Conservation (phyloP, 805 yeast species). For the Candida oleophila region DNA sequence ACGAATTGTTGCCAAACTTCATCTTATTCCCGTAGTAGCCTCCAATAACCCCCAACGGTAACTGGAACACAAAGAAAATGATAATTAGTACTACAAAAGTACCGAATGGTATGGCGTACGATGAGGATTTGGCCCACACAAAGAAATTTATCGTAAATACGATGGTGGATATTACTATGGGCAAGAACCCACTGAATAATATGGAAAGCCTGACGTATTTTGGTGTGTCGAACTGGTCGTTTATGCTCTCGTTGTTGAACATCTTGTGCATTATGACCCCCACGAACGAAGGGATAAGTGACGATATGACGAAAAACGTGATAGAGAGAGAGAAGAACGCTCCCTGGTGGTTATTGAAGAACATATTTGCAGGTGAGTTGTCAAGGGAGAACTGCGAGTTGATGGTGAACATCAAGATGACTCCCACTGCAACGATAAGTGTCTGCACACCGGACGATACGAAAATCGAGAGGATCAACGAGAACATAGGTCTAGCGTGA, state of each 20-base stretch:
- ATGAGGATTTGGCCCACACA: slow-evolving; percentile 74
- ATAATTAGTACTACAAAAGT: slow-evolving; percentile 61
- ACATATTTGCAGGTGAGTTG: slow-evolving; percentile 35
- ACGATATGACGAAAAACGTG: slow-evolving; percentile 63
- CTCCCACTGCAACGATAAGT: slow-evolving; percentile 61
- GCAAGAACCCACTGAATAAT: slow-evolving; percentile 37
- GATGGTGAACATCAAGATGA: slow-evolving; percentile 50
- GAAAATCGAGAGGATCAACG: slow-evolving; percentile 51
- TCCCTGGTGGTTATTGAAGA: slow-evolving; percentile 67
- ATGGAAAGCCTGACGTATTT: slow-evolving; percentile 19
- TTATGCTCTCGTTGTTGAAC: slow-evolving; percentile 44
- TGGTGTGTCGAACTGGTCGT: slow-evolving; percentile 15
- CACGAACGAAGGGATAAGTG: slow-evolving; percentile 70
- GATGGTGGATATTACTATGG: slow-evolving; percentile 49
- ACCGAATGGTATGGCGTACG: slow-evolving; percentile 76
- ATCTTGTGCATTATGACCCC: slow-evolving; percentile 63
- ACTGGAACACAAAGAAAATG: slow-evolving; percentile 62
- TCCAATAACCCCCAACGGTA: slow-evolving; percentile 77
- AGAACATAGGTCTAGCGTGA: slow-evolving; percentile 48
- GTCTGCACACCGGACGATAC: slow-evolving; percentile 77
- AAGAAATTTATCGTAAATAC: slow-evolving; percentile 61
- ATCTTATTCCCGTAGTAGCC: slow-evolving; percentile 50
- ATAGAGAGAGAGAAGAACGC: slow-evolving; percentile 63
- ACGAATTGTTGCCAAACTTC: slow-evolving; percentile 21
- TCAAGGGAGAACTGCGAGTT: slow-evolving; percentile 24